Conservation (phyloP, 2,329 filamentous ascomycete genomes). For the Colletotrichum sublineola region DNA sequence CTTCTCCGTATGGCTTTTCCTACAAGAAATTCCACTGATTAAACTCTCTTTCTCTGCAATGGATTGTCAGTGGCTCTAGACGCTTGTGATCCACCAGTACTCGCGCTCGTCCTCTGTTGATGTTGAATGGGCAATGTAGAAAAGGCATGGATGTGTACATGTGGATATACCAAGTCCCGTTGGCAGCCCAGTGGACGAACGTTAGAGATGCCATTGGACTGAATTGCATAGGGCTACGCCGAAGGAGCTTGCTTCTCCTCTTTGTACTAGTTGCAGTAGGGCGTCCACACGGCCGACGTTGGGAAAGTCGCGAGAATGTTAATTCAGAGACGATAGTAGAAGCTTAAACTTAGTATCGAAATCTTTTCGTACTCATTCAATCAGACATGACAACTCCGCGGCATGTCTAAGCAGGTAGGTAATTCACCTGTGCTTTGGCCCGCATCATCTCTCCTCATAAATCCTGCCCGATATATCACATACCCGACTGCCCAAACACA, state of each 20-base stretch:
- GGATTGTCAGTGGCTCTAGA: too few species aligned
- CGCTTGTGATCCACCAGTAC: too few species aligned
- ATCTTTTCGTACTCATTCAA: background rate
- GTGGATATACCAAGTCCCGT: too few species aligned
- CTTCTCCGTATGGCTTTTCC: constrained; percentile 44
- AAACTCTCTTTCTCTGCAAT: too few species aligned
- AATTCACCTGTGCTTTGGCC: background rate
- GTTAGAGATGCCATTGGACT: too few species aligned
- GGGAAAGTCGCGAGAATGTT: background rate
- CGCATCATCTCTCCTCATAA: background rate
- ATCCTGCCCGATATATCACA: background rate
- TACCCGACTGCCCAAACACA: background rate
- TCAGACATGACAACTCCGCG: background rate
- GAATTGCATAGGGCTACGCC: too few species aligned
- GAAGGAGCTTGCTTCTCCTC: too few species aligned
- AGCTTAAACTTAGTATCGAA: background rate
- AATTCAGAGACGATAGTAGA: background rate
- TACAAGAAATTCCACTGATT: background rate
- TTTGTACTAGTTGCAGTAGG: too few species aligned
- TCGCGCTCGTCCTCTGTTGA: too few species aligned
- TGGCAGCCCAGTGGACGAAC: too few species aligned
- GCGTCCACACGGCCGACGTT: background rate
- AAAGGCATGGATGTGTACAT: too few species aligned
- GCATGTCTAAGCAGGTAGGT: background rate
- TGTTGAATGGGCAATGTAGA: too few species aligned